phyloP scores from a whole-genome alignment of 1,139 yeast genomes.

The Candida anutae region DNA sequence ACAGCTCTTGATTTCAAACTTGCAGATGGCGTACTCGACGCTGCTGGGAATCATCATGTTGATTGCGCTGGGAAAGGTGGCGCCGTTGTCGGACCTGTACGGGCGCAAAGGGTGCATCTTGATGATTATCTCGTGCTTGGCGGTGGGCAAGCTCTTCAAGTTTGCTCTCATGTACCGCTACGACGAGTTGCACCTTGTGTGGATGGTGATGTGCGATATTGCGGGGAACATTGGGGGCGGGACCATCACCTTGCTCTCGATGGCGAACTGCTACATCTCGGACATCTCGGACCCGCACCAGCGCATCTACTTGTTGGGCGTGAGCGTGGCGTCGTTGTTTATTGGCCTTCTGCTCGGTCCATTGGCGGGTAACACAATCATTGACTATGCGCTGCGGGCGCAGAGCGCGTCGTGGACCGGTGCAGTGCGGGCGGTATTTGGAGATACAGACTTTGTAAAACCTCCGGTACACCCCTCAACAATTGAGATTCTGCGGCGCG shows the following conservation, averaged over 20 bases:
- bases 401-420: not conserved
- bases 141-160: constrained; percentile 16
- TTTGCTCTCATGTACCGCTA: constrained; percentile 22
- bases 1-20: constrained; percentile 30
- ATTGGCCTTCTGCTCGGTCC: constrained; percentile 65
- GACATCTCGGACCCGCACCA: constrained; percentile 54
- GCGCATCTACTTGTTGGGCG: constrained; percentile 50
- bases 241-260: constrained; percentile 37
- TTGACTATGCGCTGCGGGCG: not conserved
- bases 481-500: constrained; percentile 9
- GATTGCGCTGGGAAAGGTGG: constrained; percentile 41
- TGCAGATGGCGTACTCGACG: constrained; percentile 22
- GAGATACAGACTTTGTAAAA: no score
- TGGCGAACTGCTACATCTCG: constrained; percentile 53
- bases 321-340: constrained; percentile 48
- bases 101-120: constrained; percentile 50
- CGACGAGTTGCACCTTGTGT: constrained; percentile 23
- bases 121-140: constrained; percentile 15
- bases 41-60: constrained; percentile 24
- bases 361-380: constrained; percentile 37
- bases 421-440: not conserved
- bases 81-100: constrained; percentile 54
- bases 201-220: constrained; percentile 28
- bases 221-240: constrained; percentile 53
- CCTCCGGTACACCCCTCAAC: not conserved